Percentiles rank a stretch among this genome's conserved stretches.
Evolutionary conservation across 257 asterid species (phyloP).

Genomic region (Salvia splendens): DNA sequence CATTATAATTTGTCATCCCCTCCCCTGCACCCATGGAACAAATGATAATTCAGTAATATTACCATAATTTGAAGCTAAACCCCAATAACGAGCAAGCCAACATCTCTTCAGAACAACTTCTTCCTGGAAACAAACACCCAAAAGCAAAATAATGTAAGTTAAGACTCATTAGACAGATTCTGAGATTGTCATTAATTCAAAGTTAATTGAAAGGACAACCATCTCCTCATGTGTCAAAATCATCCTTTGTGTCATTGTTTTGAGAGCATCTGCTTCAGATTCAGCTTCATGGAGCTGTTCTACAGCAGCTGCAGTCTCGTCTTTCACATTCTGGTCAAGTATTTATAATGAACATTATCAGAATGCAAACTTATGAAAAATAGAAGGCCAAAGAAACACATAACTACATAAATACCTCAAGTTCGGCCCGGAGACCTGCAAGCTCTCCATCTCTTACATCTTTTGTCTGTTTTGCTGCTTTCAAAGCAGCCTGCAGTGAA

Average conservation of each 20-base stretch:
- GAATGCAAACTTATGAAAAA: conserved; percentile 25
- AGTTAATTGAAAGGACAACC: conserved; percentile 51
- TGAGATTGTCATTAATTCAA: conserved; percentile 9
- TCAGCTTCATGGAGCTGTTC: conserved; percentile 94
- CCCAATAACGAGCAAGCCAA: conserved; percentile 99
- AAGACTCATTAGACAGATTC: conserved; percentile 31
- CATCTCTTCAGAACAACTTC: conserved; percentile 98
- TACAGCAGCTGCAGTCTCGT: conserved; percentile 56
- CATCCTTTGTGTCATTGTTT: conserved; percentile 95
- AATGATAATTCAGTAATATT: conserved; percentile 36
- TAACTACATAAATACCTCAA: conserved; percentile 57
- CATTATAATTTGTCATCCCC: not conserved
- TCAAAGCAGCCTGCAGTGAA: conserved; percentile 79
- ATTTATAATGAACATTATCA: conserved; percentile 32
- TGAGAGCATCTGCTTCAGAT: conserved; percentile 91
- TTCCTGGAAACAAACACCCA: conserved; percentile 58
- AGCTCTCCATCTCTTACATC: conserved; percentile 84
- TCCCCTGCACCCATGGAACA: not conserved
- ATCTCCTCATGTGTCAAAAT: conserved; percentile 97
- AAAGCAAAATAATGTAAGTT: conserved; percentile 25
- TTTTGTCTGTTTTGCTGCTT: conserved; percentile 78
- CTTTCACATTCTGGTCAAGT: conserved; percentile 70
- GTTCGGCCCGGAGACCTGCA: conserved; percentile 69
- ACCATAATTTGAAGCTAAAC: conserved; percentile 89
- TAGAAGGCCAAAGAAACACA: conserved; percentile 21